Evolutionary conservation across 345 rosid genomes (phyloP).

Genomic region (Streptanthus diversifolius): DNA sequence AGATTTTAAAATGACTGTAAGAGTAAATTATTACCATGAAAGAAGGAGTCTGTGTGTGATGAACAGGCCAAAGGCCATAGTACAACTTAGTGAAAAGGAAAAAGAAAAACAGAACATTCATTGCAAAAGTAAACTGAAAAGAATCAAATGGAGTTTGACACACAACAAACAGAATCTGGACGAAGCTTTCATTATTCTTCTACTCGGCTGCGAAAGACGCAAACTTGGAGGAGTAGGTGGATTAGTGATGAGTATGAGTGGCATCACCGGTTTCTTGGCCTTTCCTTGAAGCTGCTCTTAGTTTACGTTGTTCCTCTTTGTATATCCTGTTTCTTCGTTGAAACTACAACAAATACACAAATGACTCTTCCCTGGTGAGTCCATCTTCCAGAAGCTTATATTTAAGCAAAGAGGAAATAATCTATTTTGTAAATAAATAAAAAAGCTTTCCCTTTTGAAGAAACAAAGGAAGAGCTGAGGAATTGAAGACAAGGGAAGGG

Average conservation of each 20-base stretch:
- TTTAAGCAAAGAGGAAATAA: not conserved
- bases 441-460: not conserved
- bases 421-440: not conserved
- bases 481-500: not conserved
- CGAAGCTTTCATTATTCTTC: constrained; percentile 35
- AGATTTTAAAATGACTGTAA: not conserved
- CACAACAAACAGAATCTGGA: constrained; percentile 26
- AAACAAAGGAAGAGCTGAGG: not conserved
- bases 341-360: constrained; percentile 50
- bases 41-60: constrained; percentile 4
- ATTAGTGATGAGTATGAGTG: constrained; percentile 40
- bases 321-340: constrained; percentile 90
- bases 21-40: constrained; percentile 16
- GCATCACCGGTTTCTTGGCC: constrained; percentile 48
- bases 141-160: constrained; percentile 17
- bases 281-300: constrained; percentile 73
- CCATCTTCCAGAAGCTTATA: not conserved
- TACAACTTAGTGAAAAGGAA: constrained; percentile 10
- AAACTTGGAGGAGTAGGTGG: constrained; percentile 9
- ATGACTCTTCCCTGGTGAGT: not conserved
- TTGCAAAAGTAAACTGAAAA: constrained; percentile 9
- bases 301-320: constrained; percentile 96
- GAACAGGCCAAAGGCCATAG: constrained; percentile 12
- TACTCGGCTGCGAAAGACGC: not conserved
- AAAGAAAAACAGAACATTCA: not conserved